Percentiles rank a stretch among this genome's conserved stretches.
Evolutionary conservation across 2,329 filamentous ascomycete species (phyloP).

Genomic region (Rosellinia necatrix): DNA sequence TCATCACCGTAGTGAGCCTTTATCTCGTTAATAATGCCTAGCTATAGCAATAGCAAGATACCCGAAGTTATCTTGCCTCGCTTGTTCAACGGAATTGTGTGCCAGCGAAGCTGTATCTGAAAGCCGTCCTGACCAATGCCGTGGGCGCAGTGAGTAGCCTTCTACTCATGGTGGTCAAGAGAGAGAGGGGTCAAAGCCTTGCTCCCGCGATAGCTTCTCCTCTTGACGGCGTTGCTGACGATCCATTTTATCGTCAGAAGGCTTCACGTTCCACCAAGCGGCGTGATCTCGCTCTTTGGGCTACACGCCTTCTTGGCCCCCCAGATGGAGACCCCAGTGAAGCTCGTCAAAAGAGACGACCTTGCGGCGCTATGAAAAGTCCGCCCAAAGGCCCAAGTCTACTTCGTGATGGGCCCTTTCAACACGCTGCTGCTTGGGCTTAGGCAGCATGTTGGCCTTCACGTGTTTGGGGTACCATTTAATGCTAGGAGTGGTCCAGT

Average conservation of each 20-base stretch:
- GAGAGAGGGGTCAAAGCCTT: not conserved
- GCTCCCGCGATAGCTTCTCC: not conserved
- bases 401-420: not conserved
- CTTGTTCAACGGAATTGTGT: not conserved
- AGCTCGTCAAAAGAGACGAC: not conserved
- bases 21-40: not conserved
- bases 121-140: not conserved
- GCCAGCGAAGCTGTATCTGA: not conserved
- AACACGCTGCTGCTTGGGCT: not conserved
- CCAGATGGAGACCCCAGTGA: not conserved
- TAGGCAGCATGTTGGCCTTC: not conserved
- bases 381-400: not conserved
- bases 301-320: not conserved
- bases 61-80: not conserved
- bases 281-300: not conserved
- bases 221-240: not conserved
- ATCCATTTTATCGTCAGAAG: not conserved
- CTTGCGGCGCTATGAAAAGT: not conserved
- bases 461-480: not conserved
- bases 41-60: not conserved
- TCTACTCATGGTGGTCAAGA: not conserved
- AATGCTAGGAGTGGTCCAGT: constrained; percentile 1
- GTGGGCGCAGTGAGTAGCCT: not conserved
- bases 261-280: not conserved
- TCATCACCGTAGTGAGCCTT: not conserved